A percentile compares a stretch with the other conserved stretches of the same genome.
Conservation (phyloP, 2,329 filamentous ascomycete genomes). For the Paraphaeosphaeria minitans region DNA sequence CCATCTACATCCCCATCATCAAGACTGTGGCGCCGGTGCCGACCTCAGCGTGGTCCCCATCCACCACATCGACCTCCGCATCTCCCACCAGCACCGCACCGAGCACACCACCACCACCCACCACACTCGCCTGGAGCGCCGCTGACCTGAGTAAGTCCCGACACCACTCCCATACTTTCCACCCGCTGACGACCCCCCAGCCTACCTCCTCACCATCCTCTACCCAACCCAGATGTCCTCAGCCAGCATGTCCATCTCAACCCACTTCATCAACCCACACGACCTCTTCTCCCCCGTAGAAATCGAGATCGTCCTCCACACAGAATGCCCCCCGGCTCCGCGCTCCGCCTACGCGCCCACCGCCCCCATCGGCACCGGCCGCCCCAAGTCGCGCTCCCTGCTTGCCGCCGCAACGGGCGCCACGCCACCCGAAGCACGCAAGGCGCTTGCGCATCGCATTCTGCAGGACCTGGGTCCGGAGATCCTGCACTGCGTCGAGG, state of each 20-base stretch:
- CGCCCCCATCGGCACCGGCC: slow-evolving; percentile 26
- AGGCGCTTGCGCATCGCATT: slow-evolving; percentile 1
- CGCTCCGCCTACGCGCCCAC: slow-evolving; percentile 10
- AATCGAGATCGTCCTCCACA: slow-evolving; percentile 17
- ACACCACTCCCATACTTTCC: background rate
- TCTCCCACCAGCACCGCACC: slow-evolving; percentile 1
- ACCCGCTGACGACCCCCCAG: slow-evolving; percentile 16
- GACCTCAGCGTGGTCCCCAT: background rate
- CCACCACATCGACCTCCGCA: slow-evolving; percentile 5
- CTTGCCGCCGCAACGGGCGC: slow-evolving; percentile 19
- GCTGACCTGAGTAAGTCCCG: slow-evolving; percentile 20
- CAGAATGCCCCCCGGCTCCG: slow-evolving; percentile 3
- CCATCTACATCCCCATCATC: slow-evolving; percentile 17
- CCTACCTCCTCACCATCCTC: slow-evolving; percentile 25
- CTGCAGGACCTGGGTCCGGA: slow-evolving; percentile 10
- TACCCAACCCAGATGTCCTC: slow-evolving; percentile 17
- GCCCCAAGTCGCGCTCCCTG: slow-evolving; percentile 15
- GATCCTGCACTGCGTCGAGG: slow-evolving; percentile 13
- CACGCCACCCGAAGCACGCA: slow-evolving; percentile 8
- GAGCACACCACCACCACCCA: background rate
- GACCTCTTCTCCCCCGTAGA: slow-evolving; percentile 12
- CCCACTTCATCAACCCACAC: slow-evolving; percentile 20
- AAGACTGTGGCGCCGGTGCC: background rate
- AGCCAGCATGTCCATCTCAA: slow-evolving; percentile 17
- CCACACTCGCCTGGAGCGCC: slow-evolving; percentile 23